A percentile compares a stretch with the other conserved stretches of the same genome.
phyloP scores from a whole-genome alignment of 306 rosid species.

The Prinsepia uniflora region DNA sequence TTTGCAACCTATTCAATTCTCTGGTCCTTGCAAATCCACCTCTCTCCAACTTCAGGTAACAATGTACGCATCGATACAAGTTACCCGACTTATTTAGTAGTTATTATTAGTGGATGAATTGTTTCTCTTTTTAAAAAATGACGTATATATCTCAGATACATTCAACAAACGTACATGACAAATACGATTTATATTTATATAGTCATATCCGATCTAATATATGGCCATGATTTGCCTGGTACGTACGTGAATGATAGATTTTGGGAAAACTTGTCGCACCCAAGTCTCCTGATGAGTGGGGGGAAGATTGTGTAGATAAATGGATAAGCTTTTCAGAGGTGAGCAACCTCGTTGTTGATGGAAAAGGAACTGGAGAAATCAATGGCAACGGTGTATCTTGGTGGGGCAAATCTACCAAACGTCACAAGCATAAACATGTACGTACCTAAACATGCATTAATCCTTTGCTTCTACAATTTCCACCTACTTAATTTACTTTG shows the following conservation, averaged over 20 bases:
- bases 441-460: background rate
- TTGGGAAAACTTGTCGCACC: constrained; percentile 15
- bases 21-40: constrained; percentile 38
- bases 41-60: constrained; percentile 17
- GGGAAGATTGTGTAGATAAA: background rate
- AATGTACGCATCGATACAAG: background rate
- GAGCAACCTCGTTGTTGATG: constrained; percentile 6
- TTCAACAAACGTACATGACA: too few relatives aligned
- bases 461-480: background rate
- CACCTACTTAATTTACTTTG: too few relatives aligned
- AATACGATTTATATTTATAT: too few relatives aligned
- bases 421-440: too few relatives aligned
- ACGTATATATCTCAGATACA: too few relatives aligned
- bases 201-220: too few relatives aligned
- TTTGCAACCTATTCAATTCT: constrained; percentile 3
- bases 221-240: too few relatives aligned
- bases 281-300: background rate
- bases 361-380: constrained; percentile 13
- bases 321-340: constrained; percentile 9
- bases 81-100: too few relatives aligned
- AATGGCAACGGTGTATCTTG: constrained; percentile 10
- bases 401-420: background rate
- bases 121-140: too few relatives aligned
- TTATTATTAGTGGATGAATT: too few relatives aligned
- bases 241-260: background rate